Conservation (phyloP, 495 filamentous ascomycete genomes). For the Tuber aestivum region DNA sequence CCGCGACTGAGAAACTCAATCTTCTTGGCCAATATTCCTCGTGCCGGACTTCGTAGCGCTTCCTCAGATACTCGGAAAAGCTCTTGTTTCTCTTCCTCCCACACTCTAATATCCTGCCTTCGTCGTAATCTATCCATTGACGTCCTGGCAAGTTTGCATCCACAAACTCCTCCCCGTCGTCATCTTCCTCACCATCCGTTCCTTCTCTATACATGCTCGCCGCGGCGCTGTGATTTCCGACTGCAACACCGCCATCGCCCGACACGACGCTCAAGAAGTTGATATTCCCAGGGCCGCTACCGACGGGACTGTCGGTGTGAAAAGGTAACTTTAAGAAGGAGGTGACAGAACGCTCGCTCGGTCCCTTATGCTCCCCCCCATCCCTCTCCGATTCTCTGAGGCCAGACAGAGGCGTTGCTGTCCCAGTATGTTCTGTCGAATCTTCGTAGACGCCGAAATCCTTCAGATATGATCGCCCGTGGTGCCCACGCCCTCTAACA, state of each 20-base stretch:
- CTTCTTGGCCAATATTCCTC: slow-evolving; percentile 68
- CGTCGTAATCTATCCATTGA: neutral
- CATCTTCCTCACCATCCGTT: slow-evolving; percentile 38
- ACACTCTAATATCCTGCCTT: neutral
- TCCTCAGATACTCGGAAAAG: slow-evolving; percentile 42
- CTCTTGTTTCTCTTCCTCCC: slow-evolving; percentile 25
- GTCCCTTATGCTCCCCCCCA: slow-evolving; percentile 16
- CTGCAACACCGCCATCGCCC: slow-evolving; percentile 16
- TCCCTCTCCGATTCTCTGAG: slow-evolving; percentile 17
- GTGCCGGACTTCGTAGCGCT: slow-evolving; percentile 40
- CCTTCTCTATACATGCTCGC: slow-evolving; percentile 44
- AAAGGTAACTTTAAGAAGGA: slow-evolving; percentile 24
- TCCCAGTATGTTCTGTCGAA: slow-evolving; percentile 20
- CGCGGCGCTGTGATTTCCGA: slow-evolving; percentile 43
- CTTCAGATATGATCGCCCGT: slow-evolving; percentile 28
- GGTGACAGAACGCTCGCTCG: slow-evolving; percentile 20
- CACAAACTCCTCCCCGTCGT: slow-evolving; percentile 39
- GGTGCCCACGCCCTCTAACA: slow-evolving; percentile 36
- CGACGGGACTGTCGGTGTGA: slow-evolving; percentile 22
- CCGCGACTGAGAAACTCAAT: slow-evolving; percentile 82
- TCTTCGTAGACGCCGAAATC: slow-evolving; percentile 26
- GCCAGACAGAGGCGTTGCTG: slow-evolving; percentile 16
- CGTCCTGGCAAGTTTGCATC: slow-evolving; percentile 10
- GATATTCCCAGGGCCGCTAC: neutral
- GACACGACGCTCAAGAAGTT: neutral